Evolutionary conservation across 768 basidiomycete genomes (phyloP), one percentile per base, ranked within the genome.

Genomic region (Lactarius hengduanensis): DNA sequence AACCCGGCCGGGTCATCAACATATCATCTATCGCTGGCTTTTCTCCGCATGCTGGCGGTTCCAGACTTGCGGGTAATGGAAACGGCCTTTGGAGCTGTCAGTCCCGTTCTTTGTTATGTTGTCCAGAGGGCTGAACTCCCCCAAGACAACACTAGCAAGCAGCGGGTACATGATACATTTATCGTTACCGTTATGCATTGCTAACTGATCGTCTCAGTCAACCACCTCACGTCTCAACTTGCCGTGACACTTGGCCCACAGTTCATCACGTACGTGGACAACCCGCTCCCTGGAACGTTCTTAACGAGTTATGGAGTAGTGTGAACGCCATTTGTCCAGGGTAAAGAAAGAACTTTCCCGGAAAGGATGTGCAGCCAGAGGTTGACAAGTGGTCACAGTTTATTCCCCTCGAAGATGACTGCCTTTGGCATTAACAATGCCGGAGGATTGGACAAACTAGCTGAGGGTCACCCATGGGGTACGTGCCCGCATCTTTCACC

Each of bases 371-470:
- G 40, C 41, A 28, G 13, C 38, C 47, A 3, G 11, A 16, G n/a
- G 34, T 28, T 59, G 34, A 59, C 30, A 8, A 56, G 10, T 43
- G 15, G 47, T 28, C 40, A 4, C 69, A 88, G 88, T 1, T 77
- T 92, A 15, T 94, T 91, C 78, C 90, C 90, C 0, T 89, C 88
- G 56, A 92, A 89, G 78, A 93, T 94, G 91, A 93, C 92, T 1
- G 85, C 89, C 0, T 91, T 79, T 59, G 88, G 86, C 3, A 77
- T 91, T 69, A 83, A 84, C 70, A 80, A 73, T 2, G 76, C 76
- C 3, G 87, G 88, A 8, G 83, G 84, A 65, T 81, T 56, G 9
- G 55, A 83, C 28, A 76, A 71, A 9, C 82, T 90, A 65, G 80
- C 78, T 45, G 73, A 79, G 1, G 73, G 71, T 20, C 89, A 92